A percentile compares a stretch with the other conserved stretches of the same genome.
phyloP scores from a whole-genome alignment of 1,284 basidiomycete species.

The Cutaneotrichosporon cavernicola region DNA sequence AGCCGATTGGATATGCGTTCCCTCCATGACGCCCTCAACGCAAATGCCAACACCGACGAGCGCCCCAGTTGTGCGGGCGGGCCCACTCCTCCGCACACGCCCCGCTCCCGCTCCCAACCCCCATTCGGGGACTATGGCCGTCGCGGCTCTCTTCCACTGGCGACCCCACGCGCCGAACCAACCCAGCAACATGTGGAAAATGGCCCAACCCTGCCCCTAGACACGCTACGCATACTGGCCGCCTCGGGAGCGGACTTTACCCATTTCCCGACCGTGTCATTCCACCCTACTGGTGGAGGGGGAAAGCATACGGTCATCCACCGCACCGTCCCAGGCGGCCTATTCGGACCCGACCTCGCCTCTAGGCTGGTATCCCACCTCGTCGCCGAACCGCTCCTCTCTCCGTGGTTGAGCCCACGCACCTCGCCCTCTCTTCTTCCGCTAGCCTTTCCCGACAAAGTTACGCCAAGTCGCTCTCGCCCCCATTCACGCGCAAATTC shows the following conservation, averaged over 20 bases:
- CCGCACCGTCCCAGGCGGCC: conserved; percentile 3
- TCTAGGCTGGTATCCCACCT: conserved; percentile 2
- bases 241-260: conserved; percentile 1
- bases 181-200: not conserved
- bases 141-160: not conserved
- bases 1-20: not conserved
- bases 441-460: not conserved
- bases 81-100: not conserved
- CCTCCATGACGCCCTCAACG: not conserved
- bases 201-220: not conserved
- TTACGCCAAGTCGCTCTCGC: not conserved
- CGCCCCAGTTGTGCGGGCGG: not conserved
- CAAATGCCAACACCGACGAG: no score
- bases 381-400: conserved; percentile 3
- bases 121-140: not conserved
- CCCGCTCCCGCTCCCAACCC: not conserved
- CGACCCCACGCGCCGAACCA: not conserved
- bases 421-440: not conserved
- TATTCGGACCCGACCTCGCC: conserved; percentile 7
- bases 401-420: conserved; percentile 4
- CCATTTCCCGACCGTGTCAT: conserved; percentile 1
- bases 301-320: conserved; percentile 6
- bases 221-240: conserved; percentile 1
- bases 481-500: not conserved
- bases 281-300: not conserved